Evolutionary conservation across 345 rosid species (phyloP).

Genomic region (Heritiera littoralis): DNA sequence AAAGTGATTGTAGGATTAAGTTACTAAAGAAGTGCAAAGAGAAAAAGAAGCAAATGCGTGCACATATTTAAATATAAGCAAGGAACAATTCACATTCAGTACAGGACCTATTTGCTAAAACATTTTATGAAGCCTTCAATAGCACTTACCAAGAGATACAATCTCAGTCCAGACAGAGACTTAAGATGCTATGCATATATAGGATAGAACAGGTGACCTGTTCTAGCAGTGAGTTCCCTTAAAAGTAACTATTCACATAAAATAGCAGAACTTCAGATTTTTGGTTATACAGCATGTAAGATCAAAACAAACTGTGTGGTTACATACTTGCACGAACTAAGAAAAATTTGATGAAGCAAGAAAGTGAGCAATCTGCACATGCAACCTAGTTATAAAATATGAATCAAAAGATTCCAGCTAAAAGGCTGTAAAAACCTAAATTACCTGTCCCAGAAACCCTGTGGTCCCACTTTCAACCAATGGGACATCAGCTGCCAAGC

Average conservation of each 20-base stretch:
- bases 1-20: background rate
- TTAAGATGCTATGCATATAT: background rate
- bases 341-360: background rate
- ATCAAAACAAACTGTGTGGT: background rate
- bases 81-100: background rate
- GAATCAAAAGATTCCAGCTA: background rate
- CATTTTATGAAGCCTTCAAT: background rate
- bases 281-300: background rate
- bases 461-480: slow-evolving; percentile 99
- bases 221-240: slow-evolving; percentile 6
- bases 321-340: background rate
- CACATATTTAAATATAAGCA: slow-evolving; percentile 1
- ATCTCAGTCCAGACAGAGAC: background rate
- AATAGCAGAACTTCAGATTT: background rate
- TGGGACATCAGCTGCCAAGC: slow-evolving; percentile 95
- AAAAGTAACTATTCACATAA: slow-evolving; percentile 13
- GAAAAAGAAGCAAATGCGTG: background rate
- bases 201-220: slow-evolving; percentile 12
- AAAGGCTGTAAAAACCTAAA: slow-evolving; percentile 6
- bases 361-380: background rate
- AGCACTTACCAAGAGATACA: slow-evolving; percentile 22
- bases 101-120: background rate
- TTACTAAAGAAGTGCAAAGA: background rate
- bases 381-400: slow-evolving; percentile 4
- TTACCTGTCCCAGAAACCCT: slow-evolving; percentile 98